Base-by-base conservation (phyloP, 2,329 filamentous ascomycete genomes). In the Chaetomium olivaceum region DNA sequence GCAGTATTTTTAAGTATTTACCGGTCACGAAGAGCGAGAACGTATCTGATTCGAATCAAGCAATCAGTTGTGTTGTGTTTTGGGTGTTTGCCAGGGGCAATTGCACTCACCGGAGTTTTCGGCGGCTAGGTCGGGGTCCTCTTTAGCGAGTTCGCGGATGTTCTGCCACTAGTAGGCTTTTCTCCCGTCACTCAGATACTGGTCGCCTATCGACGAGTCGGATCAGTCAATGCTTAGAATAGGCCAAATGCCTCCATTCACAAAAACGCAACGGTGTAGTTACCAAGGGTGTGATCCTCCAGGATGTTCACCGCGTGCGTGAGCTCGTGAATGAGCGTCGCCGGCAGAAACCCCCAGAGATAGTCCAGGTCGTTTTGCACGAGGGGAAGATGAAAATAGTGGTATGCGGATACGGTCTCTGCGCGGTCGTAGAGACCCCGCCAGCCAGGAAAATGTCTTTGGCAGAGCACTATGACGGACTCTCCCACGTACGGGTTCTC, bases 11-110 rank as follows among this genome's bases (percentile, higher is more conserved):
- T 14, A n/a, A 14, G n/a, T 50, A n/a, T 50, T 50, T 36, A 33
- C 58, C 58, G 19, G 29, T 52, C 12, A 52, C 43, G 46, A 60
- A 60, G 58, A 60, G 58, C 58, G 58, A 51, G 46, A 60, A 52
- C 1, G 58, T 23, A 36, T 60, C 58, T 58, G 21, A 8, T 27
- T 58, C 14, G 3, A 25, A 27, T 1, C 51, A 29, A 29, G 27
- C 27, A 6, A 3, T 21, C 14, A 36, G 23, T 4, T 6, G n/a
- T n/a, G n/a, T n/a, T n/a, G n/a, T n/a, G n/a, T n/a, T n/a, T n/a
- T n/a, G 27, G 5, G 25, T 31, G 23, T 25, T 1, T 19, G 14
- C 51, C 27, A 29, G 27, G 25, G 21, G 23, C 4, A 36, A 36
- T 3, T 29, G 27, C 3, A 36, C 46, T 51, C 14, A 39, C 58